Conservation (phyloP, 1,284 basidiomycete genomes). For the Trichosporon coremiiforme region DNA sequence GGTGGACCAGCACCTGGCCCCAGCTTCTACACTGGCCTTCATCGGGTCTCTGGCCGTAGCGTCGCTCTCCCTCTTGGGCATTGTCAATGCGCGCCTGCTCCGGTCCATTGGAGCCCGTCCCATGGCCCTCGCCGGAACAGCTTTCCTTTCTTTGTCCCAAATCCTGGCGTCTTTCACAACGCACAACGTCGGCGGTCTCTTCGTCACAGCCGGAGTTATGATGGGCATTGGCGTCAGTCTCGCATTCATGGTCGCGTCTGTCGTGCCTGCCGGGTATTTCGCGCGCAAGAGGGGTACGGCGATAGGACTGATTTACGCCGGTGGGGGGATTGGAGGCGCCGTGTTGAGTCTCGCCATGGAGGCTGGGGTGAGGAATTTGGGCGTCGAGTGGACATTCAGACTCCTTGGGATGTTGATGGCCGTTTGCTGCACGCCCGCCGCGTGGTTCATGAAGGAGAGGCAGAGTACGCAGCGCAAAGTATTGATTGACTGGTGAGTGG, state of each 20-base stretch:
- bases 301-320: constrained; percentile 49
- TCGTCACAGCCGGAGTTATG: constrained; percentile 37
- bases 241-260: constrained; percentile 35
- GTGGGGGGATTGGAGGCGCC: constrained; percentile 50
- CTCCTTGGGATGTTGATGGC: constrained; percentile 26
- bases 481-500: constrained; percentile 27
- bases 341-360: constrained; percentile 42
- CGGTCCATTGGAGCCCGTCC: constrained; percentile 38
- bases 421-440: constrained; percentile 22
- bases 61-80: constrained; percentile 42
- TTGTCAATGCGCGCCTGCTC: constrained; percentile 45
- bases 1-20: constrained; percentile 41
- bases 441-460: constrained; percentile 27
- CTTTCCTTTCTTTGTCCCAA: constrained; percentile 39
- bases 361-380: constrained; percentile 42
- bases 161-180: constrained; percentile 40
- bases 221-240: constrained; percentile 37
- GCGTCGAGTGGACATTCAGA: constrained; percentile 32
- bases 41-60: constrained; percentile 44
- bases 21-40: constrained; percentile 48
- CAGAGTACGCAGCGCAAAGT: neutral
- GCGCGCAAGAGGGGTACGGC: constrained; percentile 44
- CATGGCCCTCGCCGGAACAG: constrained; percentile 38
- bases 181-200: constrained; percentile 35
- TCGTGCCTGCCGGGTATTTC: constrained; percentile 46